These are phyloP conservation scores for Physcomitrium patens DNA, from an alignment of 225 moss, liverwort and hornwort species.

Conservation along the genomic window DNA sequence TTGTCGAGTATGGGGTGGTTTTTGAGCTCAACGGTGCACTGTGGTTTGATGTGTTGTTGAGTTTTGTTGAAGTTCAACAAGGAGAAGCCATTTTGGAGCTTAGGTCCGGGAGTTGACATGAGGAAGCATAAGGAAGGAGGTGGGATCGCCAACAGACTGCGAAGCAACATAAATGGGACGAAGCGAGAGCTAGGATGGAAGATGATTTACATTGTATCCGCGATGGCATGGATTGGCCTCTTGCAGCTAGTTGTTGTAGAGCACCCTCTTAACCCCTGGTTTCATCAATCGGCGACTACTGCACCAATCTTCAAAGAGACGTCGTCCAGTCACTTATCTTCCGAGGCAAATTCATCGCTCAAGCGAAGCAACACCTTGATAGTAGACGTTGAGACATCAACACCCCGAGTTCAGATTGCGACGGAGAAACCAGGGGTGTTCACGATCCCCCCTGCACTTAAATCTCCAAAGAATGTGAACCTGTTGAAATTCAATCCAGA, in stretches of 20 bases:
- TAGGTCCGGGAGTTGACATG: conserved; percentile 17
- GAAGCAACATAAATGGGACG: conserved; percentile 29
- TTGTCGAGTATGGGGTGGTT: too few relatives aligned
- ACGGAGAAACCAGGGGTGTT: not conserved
- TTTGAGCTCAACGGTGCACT: too few relatives aligned
- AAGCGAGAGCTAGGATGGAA: conserved; percentile 35
- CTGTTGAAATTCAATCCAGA: conserved; percentile 27
- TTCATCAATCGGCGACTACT: not conserved
- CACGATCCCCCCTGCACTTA: not conserved
- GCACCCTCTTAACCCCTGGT: conserved; percentile 18
- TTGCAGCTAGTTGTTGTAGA: conserved; percentile 41
- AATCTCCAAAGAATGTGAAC: conserved; percentile 31
- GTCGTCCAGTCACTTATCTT: not conserved
- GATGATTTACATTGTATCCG: conserved; percentile 23
- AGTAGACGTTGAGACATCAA: not conserved
- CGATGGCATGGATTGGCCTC: conserved; percentile 34
- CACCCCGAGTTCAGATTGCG: not conserved
- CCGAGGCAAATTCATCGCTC: too few relatives aligned
- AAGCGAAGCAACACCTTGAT: too few relatives aligned
- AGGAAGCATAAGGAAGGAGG: conserved; percentile 28
- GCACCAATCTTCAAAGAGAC: not conserved
- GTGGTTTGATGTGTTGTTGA: too few relatives aligned
- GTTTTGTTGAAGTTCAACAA: too few relatives aligned
- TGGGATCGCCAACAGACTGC: conserved; percentile 15
- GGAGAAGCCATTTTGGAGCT: too few relatives aligned